A percentile compares a stretch with the other conserved stretches of the same genome.
Conservation (phyloP, 768 basidiomycete species). For the Panellus pusillus region DNA sequence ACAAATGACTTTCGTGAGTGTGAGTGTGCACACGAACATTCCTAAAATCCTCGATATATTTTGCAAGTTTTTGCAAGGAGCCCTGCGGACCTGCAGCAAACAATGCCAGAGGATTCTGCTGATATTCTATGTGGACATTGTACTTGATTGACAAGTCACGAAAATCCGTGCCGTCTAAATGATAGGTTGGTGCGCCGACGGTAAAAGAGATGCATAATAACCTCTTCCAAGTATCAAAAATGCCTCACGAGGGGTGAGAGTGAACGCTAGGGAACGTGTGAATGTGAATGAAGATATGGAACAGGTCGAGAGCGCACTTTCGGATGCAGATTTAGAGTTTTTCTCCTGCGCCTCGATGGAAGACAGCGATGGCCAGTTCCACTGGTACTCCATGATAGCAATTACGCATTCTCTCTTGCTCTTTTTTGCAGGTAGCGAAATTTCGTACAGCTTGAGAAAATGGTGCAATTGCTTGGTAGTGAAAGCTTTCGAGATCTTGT, state of each 20-base stretch:
- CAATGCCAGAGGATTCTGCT: constrained; percentile 54
- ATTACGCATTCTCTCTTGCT: constrained; percentile 44
- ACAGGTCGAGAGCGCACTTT: constrained; percentile 42
- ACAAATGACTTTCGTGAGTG: not conserved
- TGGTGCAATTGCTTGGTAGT: constrained; percentile 57
- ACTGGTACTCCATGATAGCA: constrained; percentile 61
- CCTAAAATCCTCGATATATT: constrained; percentile 49
- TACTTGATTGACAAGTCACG: constrained; percentile 58
- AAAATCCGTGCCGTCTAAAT: constrained; percentile 63
- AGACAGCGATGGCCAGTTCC: constrained; percentile 67
- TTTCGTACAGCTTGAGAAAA: constrained; percentile 50
- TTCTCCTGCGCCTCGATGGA: constrained; percentile 49
- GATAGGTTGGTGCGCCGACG: constrained; percentile 5
- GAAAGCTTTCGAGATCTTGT: constrained; percentile 61
- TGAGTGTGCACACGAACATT: constrained; percentile 37
- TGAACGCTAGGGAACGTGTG: constrained; percentile 43
- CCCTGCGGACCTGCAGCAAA: constrained; percentile 58
- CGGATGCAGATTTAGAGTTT: constrained; percentile 48
- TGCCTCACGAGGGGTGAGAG: constrained; percentile 57
- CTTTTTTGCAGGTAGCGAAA: constrained; percentile 33
- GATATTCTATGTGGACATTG: constrained; percentile 62
- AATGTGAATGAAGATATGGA: not conserved
- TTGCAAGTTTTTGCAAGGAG: constrained; percentile 47
- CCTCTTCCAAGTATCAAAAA: constrained; percentile 77
- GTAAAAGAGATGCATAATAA: constrained; percentile 23